Base-by-base conservation (phyloP, 2,329 filamentous ascomycete species). In the Dactylonectria estremocensis region DNA sequence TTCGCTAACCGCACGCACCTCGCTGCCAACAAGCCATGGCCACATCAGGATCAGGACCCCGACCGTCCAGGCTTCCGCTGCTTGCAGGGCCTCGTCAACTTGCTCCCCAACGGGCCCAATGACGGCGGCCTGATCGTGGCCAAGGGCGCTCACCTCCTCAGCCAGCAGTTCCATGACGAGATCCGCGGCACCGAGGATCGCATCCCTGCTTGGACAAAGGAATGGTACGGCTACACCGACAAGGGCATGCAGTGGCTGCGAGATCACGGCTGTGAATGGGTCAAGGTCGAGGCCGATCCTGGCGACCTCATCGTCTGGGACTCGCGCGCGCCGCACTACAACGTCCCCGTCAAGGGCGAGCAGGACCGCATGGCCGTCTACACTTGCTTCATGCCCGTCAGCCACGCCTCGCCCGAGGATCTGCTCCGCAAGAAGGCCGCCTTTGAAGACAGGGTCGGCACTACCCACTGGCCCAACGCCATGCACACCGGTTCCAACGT, bases 71-170 rank as follows among this genome's bases (percentile, higher is more conserved):
- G 85, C 0, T 86, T 88, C 73, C 80, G 84, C 2, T 88, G 86
- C 69, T 77, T 86, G 2, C 86, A 88, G 66, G 86, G 86, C 5
- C 78, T 88, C 0, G 83, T 87, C 2, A 87, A 88, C 69, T 69
- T 81, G 1, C 70, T 76, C 14, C 79, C 78, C 6, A 79, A 76
- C 40, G 79, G 79, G 0, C 77, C 78, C 5, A 74, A 80, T 1
- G 79, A 81, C n/a, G 79, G 79, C 0, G 79, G 79, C 0, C 70
- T 81, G 0, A 79, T 80, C 3, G 80, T 82, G 1, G 80, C 58
- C 1, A 72, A 70, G 58, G 71, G 71, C 2, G 72, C 62, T 0
- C 71, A 74, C 46, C 22, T 48, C 28, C 58, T 64, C 22, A 79
- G 77, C 33, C 71, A 79, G 50, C 58, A 80, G 43, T 82, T 82